Percentiles rank a stretch among this genome's conserved stretches.
Conservation (phyloP, 2,329 filamentous ascomycete genomes). For the Diaporthe sp. region DNA sequence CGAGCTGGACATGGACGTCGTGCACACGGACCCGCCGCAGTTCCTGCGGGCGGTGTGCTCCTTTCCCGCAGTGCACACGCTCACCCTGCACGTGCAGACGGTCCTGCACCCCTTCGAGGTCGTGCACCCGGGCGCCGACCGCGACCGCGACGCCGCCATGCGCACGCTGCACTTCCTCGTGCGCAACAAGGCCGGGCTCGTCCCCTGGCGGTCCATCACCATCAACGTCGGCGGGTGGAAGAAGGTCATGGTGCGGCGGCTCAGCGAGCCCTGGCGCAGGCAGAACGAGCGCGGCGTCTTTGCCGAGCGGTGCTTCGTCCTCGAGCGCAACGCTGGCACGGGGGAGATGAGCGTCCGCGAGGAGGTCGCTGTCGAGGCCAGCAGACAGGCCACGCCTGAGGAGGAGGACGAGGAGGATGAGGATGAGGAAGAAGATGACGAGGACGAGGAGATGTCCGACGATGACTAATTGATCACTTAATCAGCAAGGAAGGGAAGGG, state of each 20-base stretch:
- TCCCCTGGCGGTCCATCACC: constrained; percentile 55
- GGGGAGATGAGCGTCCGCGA: constrained; percentile 43
- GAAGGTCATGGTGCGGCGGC: constrained; percentile 57
- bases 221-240: constrained; percentile 64
- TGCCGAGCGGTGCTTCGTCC: constrained; percentile 61
- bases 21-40: constrained; percentile 48
- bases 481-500: not conserved
- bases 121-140: constrained; percentile 47
- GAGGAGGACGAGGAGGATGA: not conserved
- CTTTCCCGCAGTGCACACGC: constrained; percentile 54
- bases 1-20: constrained; percentile 62
- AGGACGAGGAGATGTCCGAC: constrained; percentile 11
- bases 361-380: constrained; percentile 42
- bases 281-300: constrained; percentile 57
- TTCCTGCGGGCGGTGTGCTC: constrained; percentile 55
- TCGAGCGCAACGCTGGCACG: constrained; percentile 46
- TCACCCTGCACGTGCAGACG: constrained; percentile 61
- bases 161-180: constrained; percentile 51
- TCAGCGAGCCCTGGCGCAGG: constrained; percentile 55
- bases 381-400: constrained; percentile 36
- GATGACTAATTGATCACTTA: not conserved
- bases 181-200: constrained; percentile 42
- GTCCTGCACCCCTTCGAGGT: constrained; percentile 50
- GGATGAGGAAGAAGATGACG: not conserved
- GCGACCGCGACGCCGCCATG: constrained; percentile 53